Evolutionary conservation across 106 monocot genomes (phyloP), one percentile per base, ranked within the genome.

Genomic region (Phalaenopsis aphrodite): DNA sequence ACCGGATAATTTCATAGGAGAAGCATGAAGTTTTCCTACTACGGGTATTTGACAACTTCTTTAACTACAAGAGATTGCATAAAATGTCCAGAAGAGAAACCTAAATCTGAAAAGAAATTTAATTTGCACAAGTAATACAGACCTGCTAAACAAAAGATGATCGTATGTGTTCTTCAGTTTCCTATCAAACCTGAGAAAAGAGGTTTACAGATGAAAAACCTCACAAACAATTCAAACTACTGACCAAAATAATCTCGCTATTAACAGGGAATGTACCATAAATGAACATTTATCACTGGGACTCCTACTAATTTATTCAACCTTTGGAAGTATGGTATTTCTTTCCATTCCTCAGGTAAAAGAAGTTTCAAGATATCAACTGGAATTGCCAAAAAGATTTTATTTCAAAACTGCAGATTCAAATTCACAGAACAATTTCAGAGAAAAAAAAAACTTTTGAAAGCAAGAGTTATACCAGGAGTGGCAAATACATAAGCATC

Each of bases 121-220:
- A 42, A 77, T 38, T 1, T 55, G 8, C 19, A 46, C 39, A 79
- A 79, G 79, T 14, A 82, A 39, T 41, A 75, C 46, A 18, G 37
- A 98, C 98, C 98, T 92, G 94, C 94, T 98, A 78, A 98, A 98
- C 84, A 98, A 90, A 56, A 98, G 92, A 84, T 98, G 94, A 82
- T 98, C 94, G 79, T 94, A 98, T 11, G 94, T 94, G 78, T 98
- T 98, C 86, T 91, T 92, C 83, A 98, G 89, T 82, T 98, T 98
- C 65, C 89, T 90, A 82, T 98, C 98, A 92, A 98, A 98, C 98
- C 98, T 98, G 90, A 61, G 5, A 84, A 80, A 73, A 52, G 75
- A n/a, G 30, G 11, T 76, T 74, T 14, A 76, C 46, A 48, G 76
- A 5, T 74, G 36, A 74, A 43, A 76, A 76, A 9, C 23, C 5